These are phyloP conservation scores for Porphyrellus cyaneotinctus DNA, from an alignment of 768 basidiomycete species.

Conservation along the genomic window DNA sequence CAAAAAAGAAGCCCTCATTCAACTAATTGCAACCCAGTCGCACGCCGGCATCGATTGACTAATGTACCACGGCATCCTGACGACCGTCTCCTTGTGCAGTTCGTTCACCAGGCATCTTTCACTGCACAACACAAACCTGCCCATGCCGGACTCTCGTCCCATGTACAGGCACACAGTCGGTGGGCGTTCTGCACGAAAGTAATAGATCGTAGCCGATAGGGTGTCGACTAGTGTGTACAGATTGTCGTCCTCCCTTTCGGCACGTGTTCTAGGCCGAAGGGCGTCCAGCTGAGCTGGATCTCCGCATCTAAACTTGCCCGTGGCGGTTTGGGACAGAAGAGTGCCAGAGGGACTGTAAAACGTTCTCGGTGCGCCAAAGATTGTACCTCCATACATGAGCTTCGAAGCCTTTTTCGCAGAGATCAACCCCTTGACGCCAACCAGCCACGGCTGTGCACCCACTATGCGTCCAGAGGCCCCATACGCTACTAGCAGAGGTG, in stretches of 20 bases:
- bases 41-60: conserved; percentile 17
- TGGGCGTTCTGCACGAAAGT: conserved; percentile 19
- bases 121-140: conserved; percentile 21
- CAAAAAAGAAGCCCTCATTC: not conserved
- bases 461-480: conserved; percentile 16
- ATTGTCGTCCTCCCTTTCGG: not conserved
- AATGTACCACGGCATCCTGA: conserved; percentile 23
- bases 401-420: conserved; percentile 20
- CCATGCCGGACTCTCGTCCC: conserved; percentile 19
- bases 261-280: not conserved
- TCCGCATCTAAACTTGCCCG: conserved; percentile 15
- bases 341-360: conserved; percentile 21
- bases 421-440: conserved; percentile 25
- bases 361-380: conserved; percentile 5
- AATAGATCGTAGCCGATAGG: conserved; percentile 19
- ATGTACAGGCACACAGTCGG: conserved; percentile 26
- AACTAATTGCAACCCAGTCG: conserved; percentile 23
- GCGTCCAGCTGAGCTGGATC: conserved; percentile 7
- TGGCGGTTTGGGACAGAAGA: conserved; percentile 2
- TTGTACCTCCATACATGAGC: conserved; percentile 12
- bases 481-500: conserved; percentile 13
- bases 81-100: conserved; percentile 23
- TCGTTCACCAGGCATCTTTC: conserved; percentile 21
- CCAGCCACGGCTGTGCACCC: conserved; percentile 18
- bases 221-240: conserved; percentile 27